phyloP scores from a whole-genome alignment of 441 rosid genomes.

The Brassica hybrid region DNA sequence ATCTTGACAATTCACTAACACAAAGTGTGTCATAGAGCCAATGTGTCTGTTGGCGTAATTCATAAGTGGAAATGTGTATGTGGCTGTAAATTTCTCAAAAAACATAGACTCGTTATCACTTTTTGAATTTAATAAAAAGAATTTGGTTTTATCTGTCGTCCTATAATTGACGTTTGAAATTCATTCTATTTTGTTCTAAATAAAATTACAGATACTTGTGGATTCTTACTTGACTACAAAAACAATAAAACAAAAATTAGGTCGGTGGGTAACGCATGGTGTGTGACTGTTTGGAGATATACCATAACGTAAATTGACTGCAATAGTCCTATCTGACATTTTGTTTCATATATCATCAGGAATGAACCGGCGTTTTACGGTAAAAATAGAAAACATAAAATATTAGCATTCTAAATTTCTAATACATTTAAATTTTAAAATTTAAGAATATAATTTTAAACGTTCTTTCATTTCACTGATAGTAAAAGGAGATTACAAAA shows the following conservation, averaged over 20 bases:
- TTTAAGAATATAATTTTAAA: too few relatives aligned
- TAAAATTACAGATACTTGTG: not conserved
- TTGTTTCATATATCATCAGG: not conserved
- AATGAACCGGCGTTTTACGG: not conserved
- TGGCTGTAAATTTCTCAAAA: too few relatives aligned
- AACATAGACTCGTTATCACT: too few relatives aligned
- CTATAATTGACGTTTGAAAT: not conserved
- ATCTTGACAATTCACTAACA: too few relatives aligned
- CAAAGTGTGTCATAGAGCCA: too few relatives aligned
- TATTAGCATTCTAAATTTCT: not conserved
- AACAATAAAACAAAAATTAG: not conserved
- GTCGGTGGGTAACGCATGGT: not conserved
- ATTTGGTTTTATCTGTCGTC: not conserved
- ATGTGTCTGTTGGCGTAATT: too few relatives aligned
- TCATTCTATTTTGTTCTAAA: not conserved
- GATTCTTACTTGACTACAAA: not conserved
- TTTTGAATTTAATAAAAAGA: too few relatives aligned
- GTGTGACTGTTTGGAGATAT: constrained; percentile 10
- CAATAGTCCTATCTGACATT: not conserved
- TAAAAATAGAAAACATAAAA: not conserved
- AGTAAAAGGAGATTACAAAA: not conserved
- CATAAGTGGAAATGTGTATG: too few relatives aligned
- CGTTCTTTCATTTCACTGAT: not conserved
- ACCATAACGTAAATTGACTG: not conserved
- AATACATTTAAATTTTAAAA: not conserved